phyloP scores from a whole-genome alignment of 1,284 basidiomycete species.

The Cystobasidium slooffiae region DNA sequence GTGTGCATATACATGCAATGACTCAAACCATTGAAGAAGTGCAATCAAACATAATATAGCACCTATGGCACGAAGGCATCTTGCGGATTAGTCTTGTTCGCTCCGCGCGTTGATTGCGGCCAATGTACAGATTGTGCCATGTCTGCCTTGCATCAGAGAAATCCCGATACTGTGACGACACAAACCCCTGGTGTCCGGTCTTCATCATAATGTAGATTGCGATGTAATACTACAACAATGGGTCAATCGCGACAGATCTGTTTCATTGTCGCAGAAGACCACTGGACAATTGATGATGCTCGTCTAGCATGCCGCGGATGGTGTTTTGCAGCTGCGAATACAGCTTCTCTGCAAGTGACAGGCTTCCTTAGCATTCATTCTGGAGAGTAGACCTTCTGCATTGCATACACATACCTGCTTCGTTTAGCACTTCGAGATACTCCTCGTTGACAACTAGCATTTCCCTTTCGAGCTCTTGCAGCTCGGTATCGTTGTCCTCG shows the following conservation, averaged over 20 bases:
- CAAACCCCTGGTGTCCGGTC: too few species aligned
- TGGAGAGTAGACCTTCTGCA: neutral
- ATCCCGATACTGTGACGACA: too few species aligned
- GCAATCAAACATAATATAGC: too few species aligned
- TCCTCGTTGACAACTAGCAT: constrained; percentile 73
- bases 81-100: too few species aligned
- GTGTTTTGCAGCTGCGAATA: constrained; percentile 20
- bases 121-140: too few species aligned
- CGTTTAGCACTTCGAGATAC: constrained; percentile 69
- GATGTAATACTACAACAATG: too few species aligned
- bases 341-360: constrained; percentile 13
- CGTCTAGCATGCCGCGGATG: constrained; percentile 33
- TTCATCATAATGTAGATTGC: too few species aligned
- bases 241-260: neutral
- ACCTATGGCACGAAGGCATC: too few species aligned
- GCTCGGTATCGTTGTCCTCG: constrained; percentile 48
- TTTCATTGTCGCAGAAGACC: neutral
- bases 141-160: too few species aligned
- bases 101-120: too few species aligned
- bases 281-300: constrained; percentile 37
- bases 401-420: constrained; percentile 65
- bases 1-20: too few species aligned
- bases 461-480: constrained; percentile 63
- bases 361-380: neutral
- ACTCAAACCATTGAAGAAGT: too few species aligned